These are phyloP conservation scores for Lipomyces mesembrius DNA, from an alignment of 805 yeast species.

Conservation along the genomic window DNA sequence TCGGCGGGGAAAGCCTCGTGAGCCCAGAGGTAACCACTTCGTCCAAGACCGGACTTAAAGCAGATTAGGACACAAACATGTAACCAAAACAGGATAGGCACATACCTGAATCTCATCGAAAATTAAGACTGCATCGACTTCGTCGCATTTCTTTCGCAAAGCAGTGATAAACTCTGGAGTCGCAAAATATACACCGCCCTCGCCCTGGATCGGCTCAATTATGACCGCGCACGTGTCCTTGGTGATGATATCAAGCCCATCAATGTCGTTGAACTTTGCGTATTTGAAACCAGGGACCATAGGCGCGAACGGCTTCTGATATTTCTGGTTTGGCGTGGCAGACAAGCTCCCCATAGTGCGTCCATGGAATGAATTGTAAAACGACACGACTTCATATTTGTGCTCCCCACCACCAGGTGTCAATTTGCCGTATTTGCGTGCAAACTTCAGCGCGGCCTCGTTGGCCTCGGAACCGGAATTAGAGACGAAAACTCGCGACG, in stretches of 20 bases:
- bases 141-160: conserved; percentile 67
- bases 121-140: conserved; percentile 74
- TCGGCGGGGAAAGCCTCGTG: conserved; percentile 73
- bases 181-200: conserved; percentile 86
- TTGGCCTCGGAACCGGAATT: conserved; percentile 82
- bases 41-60: conserved; percentile 77
- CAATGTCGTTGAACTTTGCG: conserved; percentile 65
- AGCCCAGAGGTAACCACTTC: conserved; percentile 94
- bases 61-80: not conserved
- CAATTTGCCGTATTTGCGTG: conserved; percentile 76
- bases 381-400: conserved; percentile 82
- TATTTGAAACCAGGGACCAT: conserved; percentile 85
- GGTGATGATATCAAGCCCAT: conserved; percentile 62
- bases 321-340: conserved; percentile 90
- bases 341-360: conserved; percentile 91
- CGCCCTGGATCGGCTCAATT: conserved; percentile 97
- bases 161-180: conserved; percentile 65
- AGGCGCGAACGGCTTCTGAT: conserved; percentile 89
- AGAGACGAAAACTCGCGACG: conserved; percentile 67
- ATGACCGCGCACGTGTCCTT: conserved; percentile 86
- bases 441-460: conserved; percentile 77
- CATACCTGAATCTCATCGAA: conserved; percentile 84
- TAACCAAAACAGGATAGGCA: not conserved
- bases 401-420: conserved; percentile 37
- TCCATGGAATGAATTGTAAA: conserved; percentile 91